These are phyloP conservation scores for Wickerhamiella slavikovae DNA, from an alignment of 805 yeast species.

Conservation along the genomic window DNA sequence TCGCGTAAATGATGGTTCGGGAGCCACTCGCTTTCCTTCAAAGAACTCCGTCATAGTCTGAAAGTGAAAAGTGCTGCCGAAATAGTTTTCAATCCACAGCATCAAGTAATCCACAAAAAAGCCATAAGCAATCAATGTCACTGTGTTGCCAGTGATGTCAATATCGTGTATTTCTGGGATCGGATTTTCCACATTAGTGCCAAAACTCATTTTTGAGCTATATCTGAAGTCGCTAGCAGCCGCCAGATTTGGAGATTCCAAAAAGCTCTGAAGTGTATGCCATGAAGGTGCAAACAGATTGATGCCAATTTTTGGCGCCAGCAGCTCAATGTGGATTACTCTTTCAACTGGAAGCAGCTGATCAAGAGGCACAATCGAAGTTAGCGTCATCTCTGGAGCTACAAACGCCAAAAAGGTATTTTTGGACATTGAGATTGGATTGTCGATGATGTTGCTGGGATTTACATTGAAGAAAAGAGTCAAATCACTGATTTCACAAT, in stretches of 20 bases:
- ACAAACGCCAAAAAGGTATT: constrained; percentile 58
- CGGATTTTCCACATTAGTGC: constrained; percentile 19
- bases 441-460: constrained; percentile 71
- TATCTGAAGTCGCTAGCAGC: constrained; percentile 39
- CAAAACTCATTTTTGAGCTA: constrained; percentile 42
- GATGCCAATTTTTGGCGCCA: constrained; percentile 37
- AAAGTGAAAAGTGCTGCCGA: constrained; percentile 72
- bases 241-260: constrained; percentile 44
- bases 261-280: constrained; percentile 66
- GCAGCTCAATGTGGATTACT: constrained; percentile 8
- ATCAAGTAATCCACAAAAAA: constrained; percentile 55
- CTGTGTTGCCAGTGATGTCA: constrained; percentile 41
- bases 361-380: constrained; percentile 36
- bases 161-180: constrained; percentile 38
- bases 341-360: constrained; percentile 15
- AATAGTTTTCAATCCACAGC: constrained; percentile 65
- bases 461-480: constrained; percentile 58
- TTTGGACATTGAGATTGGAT: constrained; percentile 66
- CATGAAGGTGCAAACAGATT: constrained; percentile 69
- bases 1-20: constrained; percentile 1
- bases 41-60: constrained; percentile 72
- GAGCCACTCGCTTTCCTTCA: constrained; percentile 7
- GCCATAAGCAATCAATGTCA: constrained; percentile 60
- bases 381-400: constrained; percentile 33
- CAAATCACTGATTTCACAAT: constrained; percentile 38